Percentiles rank a stretch among this genome's conserved stretches.
Evolutionary conservation across 2,329 filamentous ascomycete species (phyloP).

Genomic region (Aureobasidium sp.): DNA sequence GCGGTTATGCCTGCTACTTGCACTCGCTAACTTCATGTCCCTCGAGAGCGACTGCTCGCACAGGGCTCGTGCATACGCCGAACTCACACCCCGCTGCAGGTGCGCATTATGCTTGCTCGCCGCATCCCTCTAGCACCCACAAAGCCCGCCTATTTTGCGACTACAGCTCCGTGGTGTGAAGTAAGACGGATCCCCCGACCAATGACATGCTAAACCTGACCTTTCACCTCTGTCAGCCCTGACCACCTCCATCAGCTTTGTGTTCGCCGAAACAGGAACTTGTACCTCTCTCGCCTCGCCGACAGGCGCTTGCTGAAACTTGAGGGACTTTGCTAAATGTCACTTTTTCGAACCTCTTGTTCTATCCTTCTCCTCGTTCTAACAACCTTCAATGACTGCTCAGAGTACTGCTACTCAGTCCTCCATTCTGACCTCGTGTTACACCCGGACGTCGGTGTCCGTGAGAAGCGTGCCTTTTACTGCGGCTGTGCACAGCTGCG

Average conservation of each 20-base stretch:
- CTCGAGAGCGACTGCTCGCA: not conserved
- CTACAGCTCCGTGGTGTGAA: conserved; percentile 8
- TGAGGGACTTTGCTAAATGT: not conserved
- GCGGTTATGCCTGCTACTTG: not conserved
- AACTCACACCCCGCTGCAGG: not conserved
- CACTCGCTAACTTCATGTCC: not conserved
- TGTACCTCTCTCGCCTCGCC: conserved; percentile 1
- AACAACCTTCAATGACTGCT: not conserved
- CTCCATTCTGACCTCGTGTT: not conserved
- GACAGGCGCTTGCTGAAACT: conserved; percentile 11
- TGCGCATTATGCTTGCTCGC: not conserved
- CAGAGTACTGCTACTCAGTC: not conserved
- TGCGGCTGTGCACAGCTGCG: conserved; percentile 7
- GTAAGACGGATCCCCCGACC: conserved; percentile 10
- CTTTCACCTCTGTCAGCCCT: conserved; percentile 4
- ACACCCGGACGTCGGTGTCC: conserved; percentile 10
- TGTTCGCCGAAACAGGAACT: not conserved
- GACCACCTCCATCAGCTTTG: conserved; percentile 5
- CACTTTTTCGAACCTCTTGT: not conserved
- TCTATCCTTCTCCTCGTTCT: not conserved
- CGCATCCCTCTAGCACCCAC: not conserved
- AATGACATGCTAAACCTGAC: not conserved
- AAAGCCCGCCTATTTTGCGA: not conserved
- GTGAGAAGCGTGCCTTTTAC: not conserved
- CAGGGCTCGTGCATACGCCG: conserved; percentile 4